Evolutionary conservation across 208 protist genomes (phyloP).

Genomic region (Leishmania major): DNA sequence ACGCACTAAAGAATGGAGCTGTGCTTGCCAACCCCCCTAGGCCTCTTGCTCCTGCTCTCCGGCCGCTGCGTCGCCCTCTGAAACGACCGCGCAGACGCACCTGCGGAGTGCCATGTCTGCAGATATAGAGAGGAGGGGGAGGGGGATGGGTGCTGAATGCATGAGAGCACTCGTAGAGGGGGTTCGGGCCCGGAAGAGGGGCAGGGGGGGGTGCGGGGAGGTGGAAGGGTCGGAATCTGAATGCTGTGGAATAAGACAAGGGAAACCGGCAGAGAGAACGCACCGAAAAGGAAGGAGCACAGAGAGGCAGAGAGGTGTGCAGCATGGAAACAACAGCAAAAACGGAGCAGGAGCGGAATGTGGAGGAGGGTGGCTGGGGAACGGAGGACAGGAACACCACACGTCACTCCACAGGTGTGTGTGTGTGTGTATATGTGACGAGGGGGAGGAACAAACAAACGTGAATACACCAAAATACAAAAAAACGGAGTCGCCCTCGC

Average conservation of each 20-base stretch:
- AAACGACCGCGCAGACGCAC: not conserved
- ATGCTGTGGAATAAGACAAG: not conserved
- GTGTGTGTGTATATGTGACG: too few species aligned
- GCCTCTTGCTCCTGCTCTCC: not conserved
- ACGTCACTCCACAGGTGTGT: too few species aligned
- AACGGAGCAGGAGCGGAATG: too few species aligned
- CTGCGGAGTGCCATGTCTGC: not conserved
- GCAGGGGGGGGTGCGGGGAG: not conserved
- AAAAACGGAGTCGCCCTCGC: not conserved
- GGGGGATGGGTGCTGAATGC: not conserved
- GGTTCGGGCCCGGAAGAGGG: not conserved
- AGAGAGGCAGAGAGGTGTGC: not conserved
- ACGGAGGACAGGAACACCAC: too few species aligned
- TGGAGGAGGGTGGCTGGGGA: too few species aligned
- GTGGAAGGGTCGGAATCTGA: not conserved
- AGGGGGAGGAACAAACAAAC: not conserved
- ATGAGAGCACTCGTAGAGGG: not conserved
- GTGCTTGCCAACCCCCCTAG: not conserved
- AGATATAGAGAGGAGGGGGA: not conserved
- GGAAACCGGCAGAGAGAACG: not conserved
- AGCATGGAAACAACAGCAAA: too few species aligned
- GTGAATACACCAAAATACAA: not conserved
- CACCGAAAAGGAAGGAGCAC: not conserved
- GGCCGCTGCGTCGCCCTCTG: not conserved
- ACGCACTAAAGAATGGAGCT: not conserved